phyloP scores from a whole-genome alignment of 495 filamentous ascomycete genomes.

The Trichoderma orchidacearum region DNA sequence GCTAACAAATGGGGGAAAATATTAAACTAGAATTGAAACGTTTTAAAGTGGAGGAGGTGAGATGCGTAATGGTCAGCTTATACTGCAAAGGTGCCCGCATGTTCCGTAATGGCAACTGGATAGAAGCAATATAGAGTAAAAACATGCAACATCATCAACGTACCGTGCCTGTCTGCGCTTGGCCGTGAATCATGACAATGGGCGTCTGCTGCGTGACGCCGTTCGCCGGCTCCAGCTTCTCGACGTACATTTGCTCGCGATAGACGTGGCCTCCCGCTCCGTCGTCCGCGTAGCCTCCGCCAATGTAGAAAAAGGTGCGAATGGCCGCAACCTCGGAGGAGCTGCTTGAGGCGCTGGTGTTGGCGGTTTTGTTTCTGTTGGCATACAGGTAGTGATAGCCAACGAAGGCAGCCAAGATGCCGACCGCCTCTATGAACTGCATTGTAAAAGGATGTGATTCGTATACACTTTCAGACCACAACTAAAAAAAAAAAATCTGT shows the following conservation, averaged over 20 bases:
- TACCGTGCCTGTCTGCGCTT: conserved; percentile 37
- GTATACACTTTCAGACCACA: too few species aligned
- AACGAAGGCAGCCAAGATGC: not conserved
- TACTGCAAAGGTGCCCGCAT: too few species aligned
- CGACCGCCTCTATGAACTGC: too few species aligned
- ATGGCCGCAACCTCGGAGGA: not conserved
- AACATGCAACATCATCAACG: conserved; percentile 3
- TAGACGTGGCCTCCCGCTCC: not conserved
- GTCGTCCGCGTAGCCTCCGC: conserved; percentile 26
- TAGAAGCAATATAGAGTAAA: too few species aligned
- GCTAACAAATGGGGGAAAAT: too few species aligned
- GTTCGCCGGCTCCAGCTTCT: conserved; percentile 30
- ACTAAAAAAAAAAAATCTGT: too few species aligned
- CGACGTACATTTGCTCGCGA: conserved; percentile 42
- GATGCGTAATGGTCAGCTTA: too few species aligned
- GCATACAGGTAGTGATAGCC: too few species aligned
- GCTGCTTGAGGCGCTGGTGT: not conserved
- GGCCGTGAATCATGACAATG: conserved; percentile 39
- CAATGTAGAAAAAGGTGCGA: conserved; percentile 28
- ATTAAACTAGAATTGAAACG: too few species aligned
- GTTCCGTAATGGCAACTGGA: too few species aligned
- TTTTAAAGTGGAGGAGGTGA: too few species aligned
- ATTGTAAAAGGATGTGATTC: too few species aligned
- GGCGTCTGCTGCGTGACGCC: conserved; percentile 11
- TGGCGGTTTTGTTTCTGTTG: not conserved